phyloP scores from a whole-genome alignment of 768 basidiomycete species.

The Podaxis mareebaensis region DNA sequence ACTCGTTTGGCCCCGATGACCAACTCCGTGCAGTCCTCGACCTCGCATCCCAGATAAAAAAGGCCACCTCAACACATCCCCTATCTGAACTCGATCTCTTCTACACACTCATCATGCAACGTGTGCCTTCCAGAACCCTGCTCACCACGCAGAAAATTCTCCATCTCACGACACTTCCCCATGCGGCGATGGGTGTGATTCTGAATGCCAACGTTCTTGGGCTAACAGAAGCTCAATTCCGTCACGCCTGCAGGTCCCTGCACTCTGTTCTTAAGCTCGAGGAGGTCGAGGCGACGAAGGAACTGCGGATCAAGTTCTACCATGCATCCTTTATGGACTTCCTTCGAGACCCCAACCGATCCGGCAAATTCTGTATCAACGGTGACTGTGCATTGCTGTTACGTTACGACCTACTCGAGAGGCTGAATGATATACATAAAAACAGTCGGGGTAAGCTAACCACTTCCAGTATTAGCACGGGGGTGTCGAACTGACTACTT shows the following conservation, averaged over 20 bases:
- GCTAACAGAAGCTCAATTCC: neutral
- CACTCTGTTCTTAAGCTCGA: neutral
- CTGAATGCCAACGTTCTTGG: neutral
- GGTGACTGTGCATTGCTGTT: neutral
- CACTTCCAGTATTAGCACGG: neutral
- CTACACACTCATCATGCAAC: slow-evolving; percentile 4
- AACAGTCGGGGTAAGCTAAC: neutral
- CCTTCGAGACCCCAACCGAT: neutral
- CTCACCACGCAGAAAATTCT: neutral
- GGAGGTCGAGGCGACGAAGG: neutral
- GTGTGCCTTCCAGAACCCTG: neutral
- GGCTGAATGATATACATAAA: neutral
- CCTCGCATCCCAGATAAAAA: neutral
- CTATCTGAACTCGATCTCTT: slow-evolving; percentile 6
- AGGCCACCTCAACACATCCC: neutral
- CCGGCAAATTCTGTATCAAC: neutral
- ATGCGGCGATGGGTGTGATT: neutral
- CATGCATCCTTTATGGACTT: slow-evolving; percentile 13
- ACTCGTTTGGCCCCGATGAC: slow-evolving; percentile 8
- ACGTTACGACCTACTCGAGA: neutral
- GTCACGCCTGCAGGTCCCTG: neutral
- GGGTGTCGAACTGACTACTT: neutral
- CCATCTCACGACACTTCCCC: neutral
- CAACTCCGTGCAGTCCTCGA: neutral
- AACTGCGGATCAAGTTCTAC: neutral